Evolutionary conservation across 129 eudicot species (phyloP).

Genomic region (Artemisia annua): DNA sequence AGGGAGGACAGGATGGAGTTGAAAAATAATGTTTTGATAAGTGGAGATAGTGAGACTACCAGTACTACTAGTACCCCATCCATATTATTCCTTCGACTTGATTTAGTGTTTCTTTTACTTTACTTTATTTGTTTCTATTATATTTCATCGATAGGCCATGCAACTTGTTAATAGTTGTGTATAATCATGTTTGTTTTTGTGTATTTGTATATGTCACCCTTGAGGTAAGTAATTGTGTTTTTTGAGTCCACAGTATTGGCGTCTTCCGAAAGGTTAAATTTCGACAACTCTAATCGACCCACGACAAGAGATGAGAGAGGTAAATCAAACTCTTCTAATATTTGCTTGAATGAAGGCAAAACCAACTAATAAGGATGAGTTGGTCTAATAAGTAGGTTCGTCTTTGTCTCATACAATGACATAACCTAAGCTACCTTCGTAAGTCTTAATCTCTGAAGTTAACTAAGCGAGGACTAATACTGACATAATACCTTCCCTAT

Average conservation of each 20-base stretch:
- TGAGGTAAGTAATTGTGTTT: background rate
- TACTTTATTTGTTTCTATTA: slow-evolving; percentile 25
- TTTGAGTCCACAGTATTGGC: background rate
- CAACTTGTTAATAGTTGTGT: slow-evolving; percentile 13
- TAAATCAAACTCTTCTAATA: no score
- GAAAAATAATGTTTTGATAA: slow-evolving; percentile 29
- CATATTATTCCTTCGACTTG: slow-evolving; percentile 24
- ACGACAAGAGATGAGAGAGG: no score
- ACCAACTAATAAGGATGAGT: no score
- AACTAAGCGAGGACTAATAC: no score
- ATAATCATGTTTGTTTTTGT: background rate
- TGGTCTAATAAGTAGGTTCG: no score
- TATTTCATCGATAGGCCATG: slow-evolving; percentile 1
- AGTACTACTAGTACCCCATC: slow-evolving; percentile 33
- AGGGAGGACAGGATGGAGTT: slow-evolving; percentile 20
- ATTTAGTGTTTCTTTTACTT: slow-evolving; percentile 36
- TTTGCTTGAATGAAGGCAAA: no score
- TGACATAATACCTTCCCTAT: no score
- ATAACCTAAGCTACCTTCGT: no score
- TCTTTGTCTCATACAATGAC: no score
- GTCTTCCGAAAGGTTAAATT: background rate
- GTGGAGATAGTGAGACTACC: slow-evolving; percentile 36
- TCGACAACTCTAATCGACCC: no score
- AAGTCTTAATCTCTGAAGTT: no score
- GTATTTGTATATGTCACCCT: slow-evolving; percentile 8